Percentiles rank a stretch among this genome's conserved stretches.
phyloP scores from a whole-genome alignment of 129 eudicot species.

The Deinandra increscens region DNA sequence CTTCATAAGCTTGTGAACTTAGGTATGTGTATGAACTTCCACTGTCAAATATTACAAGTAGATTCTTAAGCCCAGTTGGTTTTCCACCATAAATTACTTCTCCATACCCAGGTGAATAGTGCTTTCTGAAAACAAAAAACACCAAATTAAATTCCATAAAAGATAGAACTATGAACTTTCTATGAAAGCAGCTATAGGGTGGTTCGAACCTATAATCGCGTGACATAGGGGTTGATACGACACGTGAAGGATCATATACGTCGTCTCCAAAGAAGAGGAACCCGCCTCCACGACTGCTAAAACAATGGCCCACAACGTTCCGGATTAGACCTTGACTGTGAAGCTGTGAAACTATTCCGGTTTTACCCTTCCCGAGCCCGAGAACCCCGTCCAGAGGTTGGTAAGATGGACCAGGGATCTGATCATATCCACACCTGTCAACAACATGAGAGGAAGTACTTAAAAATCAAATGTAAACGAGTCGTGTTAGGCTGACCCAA shows the following conservation, averaged over 20 bases:
- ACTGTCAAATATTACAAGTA: slow-evolving; percentile 78
- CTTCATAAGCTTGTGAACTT: slow-evolving; percentile 56
- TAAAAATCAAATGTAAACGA: no score
- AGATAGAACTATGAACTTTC: background rate
- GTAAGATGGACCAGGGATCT: slow-evolving; percentile 68
- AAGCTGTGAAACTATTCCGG: slow-evolving; percentile 77
- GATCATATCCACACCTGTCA: slow-evolving; percentile 95
- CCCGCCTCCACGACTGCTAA: slow-evolving; percentile 73
- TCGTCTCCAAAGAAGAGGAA: slow-evolving; percentile 81
- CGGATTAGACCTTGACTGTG: slow-evolving; percentile 56
- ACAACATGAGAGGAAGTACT: background rate
- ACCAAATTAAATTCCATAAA: background rate
- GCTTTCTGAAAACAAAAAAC: slow-evolving; percentile 50
- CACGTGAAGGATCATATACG: slow-evolving; percentile 56
- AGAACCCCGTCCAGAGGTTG: slow-evolving; percentile 94
- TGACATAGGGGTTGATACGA: slow-evolving; percentile 75
- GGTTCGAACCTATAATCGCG: slow-evolving; percentile 52
- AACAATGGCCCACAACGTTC: slow-evolving; percentile 81
- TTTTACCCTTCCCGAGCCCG: slow-evolving; percentile 80
- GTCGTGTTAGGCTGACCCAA: no score
- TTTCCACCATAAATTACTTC: slow-evolving; percentile 74
- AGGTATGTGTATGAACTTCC: slow-evolving; percentile 95
- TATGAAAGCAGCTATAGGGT: background rate
- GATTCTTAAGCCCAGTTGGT: slow-evolving; percentile 62
- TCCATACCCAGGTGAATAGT: slow-evolving; percentile 78